A percentile compares a stretch with the other conserved stretches of the same genome.
Evolutionary conservation across 768 basidiomycete genomes (phyloP).

Genomic region (Trametes elegans): DNA sequence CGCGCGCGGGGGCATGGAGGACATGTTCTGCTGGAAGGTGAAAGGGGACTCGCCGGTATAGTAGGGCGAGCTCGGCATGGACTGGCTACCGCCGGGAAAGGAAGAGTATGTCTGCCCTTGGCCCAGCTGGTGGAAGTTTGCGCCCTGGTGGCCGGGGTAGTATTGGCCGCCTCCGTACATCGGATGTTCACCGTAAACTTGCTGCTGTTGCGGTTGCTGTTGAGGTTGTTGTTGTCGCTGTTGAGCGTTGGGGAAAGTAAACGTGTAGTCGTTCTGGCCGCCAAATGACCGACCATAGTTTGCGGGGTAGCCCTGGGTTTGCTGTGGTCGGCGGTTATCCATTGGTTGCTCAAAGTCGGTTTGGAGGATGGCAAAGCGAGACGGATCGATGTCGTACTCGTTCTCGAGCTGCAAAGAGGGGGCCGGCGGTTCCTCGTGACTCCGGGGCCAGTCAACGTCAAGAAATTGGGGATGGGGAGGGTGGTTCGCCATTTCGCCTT

Average conservation of each 20-base stretch:
- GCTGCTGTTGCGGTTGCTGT: slow-evolving; percentile 5
- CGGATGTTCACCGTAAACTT: slow-evolving; percentile 2
- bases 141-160: not conserved
- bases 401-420: slow-evolving; percentile 21
- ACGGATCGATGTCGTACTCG: slow-evolving; percentile 25
- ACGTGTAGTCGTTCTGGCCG: slow-evolving; percentile 6
- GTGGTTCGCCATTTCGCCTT: slow-evolving; percentile 10
- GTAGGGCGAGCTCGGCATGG: slow-evolving; percentile 17
- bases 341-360: slow-evolving; percentile 7
- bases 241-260: slow-evolving; percentile 7
- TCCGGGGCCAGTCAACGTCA: slow-evolving; percentile 14
- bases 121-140: not conserved
- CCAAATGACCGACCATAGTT: not conserved
- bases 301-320: not conserved
- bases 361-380: slow-evolving; percentile 21
- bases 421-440: slow-evolving; percentile 1
- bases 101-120: slow-evolving; percentile 2
- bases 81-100: not conserved
- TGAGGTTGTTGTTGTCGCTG: not conserved
- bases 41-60: slow-evolving; percentile 7
- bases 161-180: slow-evolving; percentile 3
- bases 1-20: too few relatives aligned
- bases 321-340: slow-evolving; percentile 7
- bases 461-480: slow-evolving; percentile 19
- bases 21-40: slow-evolving; percentile 7